Evolutionary conservation across 2,329 filamentous ascomycete species (phyloP), one percentile per base, ranked within the genome.

Genomic region (Uncinocarpus reesii): DNA sequence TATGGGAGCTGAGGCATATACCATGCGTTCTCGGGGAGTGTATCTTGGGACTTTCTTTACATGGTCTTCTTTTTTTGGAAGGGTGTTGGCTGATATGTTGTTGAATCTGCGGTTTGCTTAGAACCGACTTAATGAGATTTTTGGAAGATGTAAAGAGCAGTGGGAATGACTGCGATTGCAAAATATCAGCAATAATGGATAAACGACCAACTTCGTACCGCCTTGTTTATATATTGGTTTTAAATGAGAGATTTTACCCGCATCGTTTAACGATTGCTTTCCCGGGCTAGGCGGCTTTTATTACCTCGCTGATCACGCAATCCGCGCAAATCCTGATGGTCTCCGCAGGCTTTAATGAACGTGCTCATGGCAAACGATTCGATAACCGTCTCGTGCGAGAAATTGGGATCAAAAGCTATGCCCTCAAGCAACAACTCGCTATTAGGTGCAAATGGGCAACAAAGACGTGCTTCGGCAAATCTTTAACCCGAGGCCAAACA

Each of bases 281-380:
- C 10, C 40, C 24, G n/a, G 40, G 32, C 32, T 42, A n/a, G 15
- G 26, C 40, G 40, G 40, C 40, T 31, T 42, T 42, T 42, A n/a
- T n/a, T n/a, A 31, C n/a, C 26, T 42, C 8, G 4, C 8, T 31
- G 40, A 42, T 42, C 40, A 42, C 40, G 40, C 40, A 42, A 42
- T 42, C 23, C 26, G 16, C 37, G 40, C 38, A 42, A 42, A 31
- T 18, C 16, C 32, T 3, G 15, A 32, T 21, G 4, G 2, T 42
- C 21, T 31, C 40, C 26, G 26, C 28, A n/a, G 26, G 23, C 24
- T 16, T 42, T 15, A 18, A 13, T 13, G 7, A 21, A 7, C 18
- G 5, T 3, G 20, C 18, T 2, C 7, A 23, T 21, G n/a, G 1
- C 7, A 37, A 20, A 10, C 4, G 15, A 28, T 18, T 18, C 13